Conservation (phyloP, 2,329 filamentous ascomycete genomes). For the Raffaelea deltoideospora region DNA sequence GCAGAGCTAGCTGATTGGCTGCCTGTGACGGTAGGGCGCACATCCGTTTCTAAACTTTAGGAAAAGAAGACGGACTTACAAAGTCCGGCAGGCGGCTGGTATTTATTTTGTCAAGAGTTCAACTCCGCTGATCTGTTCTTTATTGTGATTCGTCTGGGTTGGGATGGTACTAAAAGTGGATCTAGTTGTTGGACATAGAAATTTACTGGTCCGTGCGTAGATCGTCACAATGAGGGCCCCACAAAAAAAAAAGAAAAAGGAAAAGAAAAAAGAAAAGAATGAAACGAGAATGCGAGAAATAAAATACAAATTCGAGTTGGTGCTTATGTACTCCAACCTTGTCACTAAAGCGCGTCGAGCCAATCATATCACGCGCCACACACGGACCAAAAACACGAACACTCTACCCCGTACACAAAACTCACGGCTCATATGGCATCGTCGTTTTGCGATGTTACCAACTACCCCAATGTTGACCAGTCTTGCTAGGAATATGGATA, state of each 20-base stretch:
- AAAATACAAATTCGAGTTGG: constrained; percentile 2
- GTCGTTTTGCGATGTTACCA: no score
- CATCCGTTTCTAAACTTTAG: constrained; percentile 12
- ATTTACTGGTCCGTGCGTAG: constrained; percentile 5
- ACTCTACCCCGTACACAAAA: no score
- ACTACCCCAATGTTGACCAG: no score
- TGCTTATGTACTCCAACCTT: constrained; percentile 8
- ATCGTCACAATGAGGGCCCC: no score
- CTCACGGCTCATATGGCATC: no score
- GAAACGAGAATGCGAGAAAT: constrained; percentile 2
- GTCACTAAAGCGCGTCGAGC: constrained; percentile 1
- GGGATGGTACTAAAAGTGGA: no score
- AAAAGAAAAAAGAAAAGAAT: constrained; percentile 3
- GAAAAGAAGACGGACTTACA: constrained; percentile 17
- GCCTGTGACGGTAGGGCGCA: constrained; percentile 9
- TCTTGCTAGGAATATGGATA: no score
- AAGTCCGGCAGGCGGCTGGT: constrained; percentile 19
- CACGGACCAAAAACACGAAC: constrained; percentile 1
- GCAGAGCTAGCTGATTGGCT: constrained; percentile 7
- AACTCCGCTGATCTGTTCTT: constrained; percentile 14
- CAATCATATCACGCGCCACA: constrained; percentile 7
- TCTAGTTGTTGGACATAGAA: no score
- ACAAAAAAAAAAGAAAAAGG: constrained; percentile 2
- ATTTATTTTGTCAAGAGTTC: constrained; percentile 18
- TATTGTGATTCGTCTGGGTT: constrained; percentile 13